These are phyloP conservation scores for Aureobasidium leucospermi DNA, from an alignment of 2,329 filamentous ascomycete species.

Conservation along the genomic window DNA sequence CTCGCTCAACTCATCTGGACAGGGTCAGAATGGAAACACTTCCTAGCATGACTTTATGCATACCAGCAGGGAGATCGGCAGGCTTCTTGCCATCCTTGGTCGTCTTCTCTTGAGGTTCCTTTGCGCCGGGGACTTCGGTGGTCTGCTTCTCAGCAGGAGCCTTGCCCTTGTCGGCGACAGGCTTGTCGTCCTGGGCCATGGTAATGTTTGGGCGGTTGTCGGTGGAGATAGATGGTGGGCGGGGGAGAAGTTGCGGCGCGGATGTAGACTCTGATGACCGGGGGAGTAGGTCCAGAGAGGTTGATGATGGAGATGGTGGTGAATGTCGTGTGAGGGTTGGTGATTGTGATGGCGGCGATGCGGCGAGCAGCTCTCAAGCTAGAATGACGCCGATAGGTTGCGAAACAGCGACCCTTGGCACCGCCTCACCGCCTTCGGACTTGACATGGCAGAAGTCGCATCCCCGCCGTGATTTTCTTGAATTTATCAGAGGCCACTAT, in stretches of 20 bases:
- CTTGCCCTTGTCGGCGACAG: conserved; percentile 88
- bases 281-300: background rate
- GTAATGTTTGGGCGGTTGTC: conserved; percentile 32
- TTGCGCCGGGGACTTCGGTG: conserved; percentile 45
- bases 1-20: conserved; percentile 82
- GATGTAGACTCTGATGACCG: background rate
- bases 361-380: conserved; percentile 1
- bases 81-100: conserved; percentile 68
- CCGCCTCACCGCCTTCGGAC: conserved; percentile 15
- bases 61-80: conserved; percentile 52
- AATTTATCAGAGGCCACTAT: background rate
- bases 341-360: conserved; percentile 1
- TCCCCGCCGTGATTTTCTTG: background rate
- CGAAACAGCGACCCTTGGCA: conserved; percentile 3
- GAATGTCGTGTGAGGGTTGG: conserved; percentile 19
- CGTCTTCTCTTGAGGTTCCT: conserved; percentile 46
- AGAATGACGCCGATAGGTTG: background rate
- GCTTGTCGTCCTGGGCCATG: conserved; percentile 87
- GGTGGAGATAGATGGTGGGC: background rate
- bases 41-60: background rate
- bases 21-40: background rate
- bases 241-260: background rate
- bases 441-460: conserved; percentile 1
- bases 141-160: conserved; percentile 55
- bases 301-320: conserved; percentile 15